Percentiles rank a stretch among this genome's conserved stretches.
Conservation (phyloP, 1,284 basidiomycete genomes). For the Rhodotorula sp. region DNA sequence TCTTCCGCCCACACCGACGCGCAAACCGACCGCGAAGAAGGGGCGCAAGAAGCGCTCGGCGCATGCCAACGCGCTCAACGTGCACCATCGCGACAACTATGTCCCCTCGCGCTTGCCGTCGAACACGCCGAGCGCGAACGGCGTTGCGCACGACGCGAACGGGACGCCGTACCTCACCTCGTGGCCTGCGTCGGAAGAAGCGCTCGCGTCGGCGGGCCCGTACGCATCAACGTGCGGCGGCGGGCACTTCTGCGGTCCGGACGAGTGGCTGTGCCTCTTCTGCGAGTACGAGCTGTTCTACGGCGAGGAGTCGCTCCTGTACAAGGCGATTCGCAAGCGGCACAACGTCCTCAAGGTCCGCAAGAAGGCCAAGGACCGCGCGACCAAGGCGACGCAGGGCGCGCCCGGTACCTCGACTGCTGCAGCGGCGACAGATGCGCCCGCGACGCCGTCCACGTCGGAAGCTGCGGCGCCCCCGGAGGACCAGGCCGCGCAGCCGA, state of each 20-base stretch:
- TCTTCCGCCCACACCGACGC: background rate
- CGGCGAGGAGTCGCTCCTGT: slow-evolving; percentile 48
- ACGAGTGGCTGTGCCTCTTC: slow-evolving; percentile 51
- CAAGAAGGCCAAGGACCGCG: slow-evolving; percentile 40
- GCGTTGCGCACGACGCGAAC: background rate
- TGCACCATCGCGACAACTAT: slow-evolving; percentile 51
- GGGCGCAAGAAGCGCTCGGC: slow-evolving; percentile 48
- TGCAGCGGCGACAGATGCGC: background rate
- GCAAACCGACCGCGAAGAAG: slow-evolving; percentile 38
- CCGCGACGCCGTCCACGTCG: background rate
- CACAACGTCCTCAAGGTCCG: slow-evolving; percentile 49
- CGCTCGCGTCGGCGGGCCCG: slow-evolving; percentile 27
- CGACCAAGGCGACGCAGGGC: slow-evolving; percentile 27
- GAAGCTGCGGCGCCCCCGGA: background rate
- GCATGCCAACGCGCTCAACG: slow-evolving; percentile 50
- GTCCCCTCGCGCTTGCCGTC: slow-evolving; percentile 44
- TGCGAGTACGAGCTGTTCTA: slow-evolving; percentile 53
- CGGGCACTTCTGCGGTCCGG: slow-evolving; percentile 41
- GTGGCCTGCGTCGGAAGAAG: slow-evolving; percentile 40
- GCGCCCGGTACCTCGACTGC: background rate
- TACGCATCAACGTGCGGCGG: slow-evolving; percentile 28
- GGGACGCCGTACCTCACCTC: slow-evolving; percentile 18
- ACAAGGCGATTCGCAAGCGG: slow-evolving; percentile 46
- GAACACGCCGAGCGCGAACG: slow-evolving; percentile 2
- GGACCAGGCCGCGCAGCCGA: background rate